Base-by-base conservation (phyloP, 2,329 filamentous ascomycete species). In the Pseudonectria foliicola region DNA sequence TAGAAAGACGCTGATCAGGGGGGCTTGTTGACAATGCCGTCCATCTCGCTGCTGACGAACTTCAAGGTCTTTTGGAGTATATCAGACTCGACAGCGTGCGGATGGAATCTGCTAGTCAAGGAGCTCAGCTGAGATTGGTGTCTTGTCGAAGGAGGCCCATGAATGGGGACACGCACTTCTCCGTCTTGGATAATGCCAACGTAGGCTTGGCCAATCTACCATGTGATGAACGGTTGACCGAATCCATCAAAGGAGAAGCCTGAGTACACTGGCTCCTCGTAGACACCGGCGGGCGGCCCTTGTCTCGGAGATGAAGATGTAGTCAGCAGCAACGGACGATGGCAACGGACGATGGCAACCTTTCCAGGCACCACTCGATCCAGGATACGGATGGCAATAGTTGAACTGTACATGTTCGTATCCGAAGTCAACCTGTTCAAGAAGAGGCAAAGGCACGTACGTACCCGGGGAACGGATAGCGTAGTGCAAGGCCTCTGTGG, bases 361-460 rank as follows among this genome's bases (percentile, higher is more conserved):
- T 82, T 76, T 55, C 89, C 83, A 3, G 70, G 72, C 2, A 85
- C 94, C 12, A 94, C 80, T 49, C 93, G 87, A 26, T 89, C 89
- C 1, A 95, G 67, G 40, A 95, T 82, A 34, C 86, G 74, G 47
- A 92, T 84, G 12, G 76, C 86, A 41, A 93, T 77, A 33, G 63
- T 73, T 0, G 68, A 82, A 26, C 83, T 36, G 27, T 29, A 10
- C 15, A 15, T 29, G 7, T 14, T 7, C 4, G 27, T 10, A 6
- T 14, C 15, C 10, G 15, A 13, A 29, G 13, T 13, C 8, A 29
- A 15, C 15, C 27, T 29, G 8, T 15, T 13, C 8, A n/a, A n/a
- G 27, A 29, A 15, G 18, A 8, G 27, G 27, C 5, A 13, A 29
- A 10, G 18, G 12, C 18, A 18, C 13, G 27, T 25, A 29, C 27